Evolutionary conservation across 176 grass and related monocot genomes (phyloP), one percentile per base, ranked within the genome.

Genomic region (Tuctoria greenei): DNA sequence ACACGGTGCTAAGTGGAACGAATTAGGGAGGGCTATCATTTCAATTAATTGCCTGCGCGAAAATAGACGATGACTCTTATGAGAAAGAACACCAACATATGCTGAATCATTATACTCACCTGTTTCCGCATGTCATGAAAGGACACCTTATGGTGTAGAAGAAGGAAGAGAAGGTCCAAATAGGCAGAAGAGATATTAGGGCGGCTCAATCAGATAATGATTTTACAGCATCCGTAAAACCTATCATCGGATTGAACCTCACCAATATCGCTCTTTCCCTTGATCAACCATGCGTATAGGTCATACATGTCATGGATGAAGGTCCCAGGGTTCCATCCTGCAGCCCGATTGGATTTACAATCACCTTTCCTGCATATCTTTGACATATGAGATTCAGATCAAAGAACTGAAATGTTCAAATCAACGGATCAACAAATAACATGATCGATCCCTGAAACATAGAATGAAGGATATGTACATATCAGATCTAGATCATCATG

Each of bases 131-230:
- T 62, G 25, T 39, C 10, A 67, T 59, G 8, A 21, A 69, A 31
- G 26, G 11, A 18, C 18, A 43, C 38, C 43, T 41, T 37, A 64
- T 16, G n/a, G 17, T n/a, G 26, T 4, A 27, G 4, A 63, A n/a
- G n/a, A n/a, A 79, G 5, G 21, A 31, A 31, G 57, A 75, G 28
- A 74, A 36, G 25, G 10, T 18, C 16, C 16, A 57, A 8, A 56
- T 26, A 56, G n/a, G 8, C 73, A 24, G 51, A 89, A 97, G 91
- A 87, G 94, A 97, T 97, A 97, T 97, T 97, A 90, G 94, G 90
- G 88, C 94, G 94, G 94, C 94, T 97, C 94, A 97, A 97, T 97
- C 94, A 75, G 83, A 93, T 87, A 83, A 64, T 64, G 65, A 28
- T 80, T 76, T 90, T 83, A 88, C 82, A 0, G 43, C 35, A 15